Evolutionary conservation across 2,329 filamentous ascomycete species (phyloP).

Genomic region (Bipolaris gigantea): DNA sequence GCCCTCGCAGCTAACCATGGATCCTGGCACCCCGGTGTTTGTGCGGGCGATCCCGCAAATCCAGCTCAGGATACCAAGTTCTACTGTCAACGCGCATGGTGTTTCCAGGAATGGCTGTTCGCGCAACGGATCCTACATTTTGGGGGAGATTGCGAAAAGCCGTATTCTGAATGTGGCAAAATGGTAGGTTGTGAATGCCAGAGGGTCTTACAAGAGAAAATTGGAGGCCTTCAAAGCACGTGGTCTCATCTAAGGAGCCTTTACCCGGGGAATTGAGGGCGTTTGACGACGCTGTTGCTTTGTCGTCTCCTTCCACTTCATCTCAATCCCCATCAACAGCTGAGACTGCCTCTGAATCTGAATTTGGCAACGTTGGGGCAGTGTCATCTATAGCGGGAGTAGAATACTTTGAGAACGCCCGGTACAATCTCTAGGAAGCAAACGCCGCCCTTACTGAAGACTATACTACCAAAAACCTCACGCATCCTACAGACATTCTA

Average conservation of each 20-base stretch:
- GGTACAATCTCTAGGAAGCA: neutral
- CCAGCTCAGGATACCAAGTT: neutral
- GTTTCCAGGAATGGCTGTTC: neutral
- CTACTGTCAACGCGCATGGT: neutral
- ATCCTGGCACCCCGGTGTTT: neutral
- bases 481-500: neutral
- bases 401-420: neutral
- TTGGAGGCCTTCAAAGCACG: neutral
- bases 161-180: neutral
- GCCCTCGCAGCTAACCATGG: neutral
- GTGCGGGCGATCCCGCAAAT: neutral
- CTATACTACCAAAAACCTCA: neutral
- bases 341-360: neutral
- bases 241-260: neutral
- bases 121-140: neutral
- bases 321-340: neutral
- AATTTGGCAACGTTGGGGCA: neutral
- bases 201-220: neutral
- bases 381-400: neutral
- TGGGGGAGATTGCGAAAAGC: neutral
- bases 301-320: neutral
- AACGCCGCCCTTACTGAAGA: neutral
- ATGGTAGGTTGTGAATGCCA: neutral
- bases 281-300: neutral
- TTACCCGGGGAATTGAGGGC: neutral